These are phyloP conservation scores for Breviolum minutum DNA, from an alignment of 73 alveolate genomes.

Conservation along the genomic window DNA sequence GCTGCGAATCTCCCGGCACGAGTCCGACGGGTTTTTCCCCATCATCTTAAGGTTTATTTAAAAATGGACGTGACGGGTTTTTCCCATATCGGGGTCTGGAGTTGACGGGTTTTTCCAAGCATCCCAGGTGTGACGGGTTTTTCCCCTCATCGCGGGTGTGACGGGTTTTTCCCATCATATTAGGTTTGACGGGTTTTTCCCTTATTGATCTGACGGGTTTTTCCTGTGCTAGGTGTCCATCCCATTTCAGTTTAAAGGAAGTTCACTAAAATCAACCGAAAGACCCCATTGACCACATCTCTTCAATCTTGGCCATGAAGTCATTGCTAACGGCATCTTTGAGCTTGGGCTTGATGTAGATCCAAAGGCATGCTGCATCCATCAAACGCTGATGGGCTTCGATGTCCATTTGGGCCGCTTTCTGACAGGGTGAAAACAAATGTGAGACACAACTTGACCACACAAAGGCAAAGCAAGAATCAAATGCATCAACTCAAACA, in stretches of 20 bases:
- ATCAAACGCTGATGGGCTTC: not conserved
- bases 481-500: not conserved
- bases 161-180: no score
- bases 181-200: not conserved
- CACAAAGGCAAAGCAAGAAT: not conserved
- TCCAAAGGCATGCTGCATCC: not conserved
- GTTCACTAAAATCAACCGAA: not conserved
- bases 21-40: no score
- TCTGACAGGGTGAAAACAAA: not conserved
- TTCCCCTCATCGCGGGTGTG: not conserved
- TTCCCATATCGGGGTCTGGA: not conserved
- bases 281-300: constrained; percentile 1
- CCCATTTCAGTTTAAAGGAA: not conserved
- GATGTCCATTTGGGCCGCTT: not conserved
- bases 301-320: not conserved
- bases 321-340: not conserved
- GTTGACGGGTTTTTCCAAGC: not conserved
- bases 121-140: not conserved
- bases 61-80: not conserved
- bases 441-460: not conserved
- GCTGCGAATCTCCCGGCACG: no score
- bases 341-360: not conserved
- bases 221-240: not conserved
- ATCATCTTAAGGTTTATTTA: no score
- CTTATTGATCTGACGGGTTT: not conserved